phyloP scores from a whole-genome alignment of 73 alveolate genomes.

The Symbiodinium pilosum region DNA sequence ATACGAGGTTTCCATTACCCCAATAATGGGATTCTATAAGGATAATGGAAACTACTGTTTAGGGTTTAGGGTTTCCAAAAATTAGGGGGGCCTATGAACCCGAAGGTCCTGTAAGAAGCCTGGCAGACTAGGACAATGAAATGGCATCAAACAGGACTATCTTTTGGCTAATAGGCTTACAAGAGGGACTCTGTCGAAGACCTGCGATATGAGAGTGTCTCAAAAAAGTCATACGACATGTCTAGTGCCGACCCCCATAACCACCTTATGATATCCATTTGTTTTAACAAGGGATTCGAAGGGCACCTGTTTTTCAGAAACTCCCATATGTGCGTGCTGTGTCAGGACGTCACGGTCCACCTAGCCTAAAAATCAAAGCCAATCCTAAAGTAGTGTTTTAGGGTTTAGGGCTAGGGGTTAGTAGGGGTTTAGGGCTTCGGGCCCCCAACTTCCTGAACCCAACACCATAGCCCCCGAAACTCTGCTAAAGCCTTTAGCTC shows the following conservation, averaged over 20 bases:
- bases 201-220: too few species aligned
- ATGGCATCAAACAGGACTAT: too few species aligned
- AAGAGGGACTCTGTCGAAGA: neutral
- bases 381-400: too few species aligned
- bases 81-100: too few species aligned
- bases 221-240: too few species aligned
- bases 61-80: neutral
- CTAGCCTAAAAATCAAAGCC: too few species aligned
- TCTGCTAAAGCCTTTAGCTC: neutral
- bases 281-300: too few species aligned
- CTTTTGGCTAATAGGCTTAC: neutral
- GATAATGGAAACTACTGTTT: neutral
- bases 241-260: too few species aligned
- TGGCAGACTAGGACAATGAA: too few species aligned
- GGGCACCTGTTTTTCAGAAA: neutral
- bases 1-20: neutral
- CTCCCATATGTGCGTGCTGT: neutral
- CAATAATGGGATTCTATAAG: neutral
- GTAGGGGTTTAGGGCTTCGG: neutral
- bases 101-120: too few species aligned
- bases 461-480: neutral
- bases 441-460: neutral
- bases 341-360: neutral
- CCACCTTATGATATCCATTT: too few species aligned
- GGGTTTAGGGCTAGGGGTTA: neutral